A percentile compares a stretch with the other conserved stretches of the same genome.
Conservation (phyloP, 768 basidiomycete species). For the Sporobolomyces roseus region DNA sequence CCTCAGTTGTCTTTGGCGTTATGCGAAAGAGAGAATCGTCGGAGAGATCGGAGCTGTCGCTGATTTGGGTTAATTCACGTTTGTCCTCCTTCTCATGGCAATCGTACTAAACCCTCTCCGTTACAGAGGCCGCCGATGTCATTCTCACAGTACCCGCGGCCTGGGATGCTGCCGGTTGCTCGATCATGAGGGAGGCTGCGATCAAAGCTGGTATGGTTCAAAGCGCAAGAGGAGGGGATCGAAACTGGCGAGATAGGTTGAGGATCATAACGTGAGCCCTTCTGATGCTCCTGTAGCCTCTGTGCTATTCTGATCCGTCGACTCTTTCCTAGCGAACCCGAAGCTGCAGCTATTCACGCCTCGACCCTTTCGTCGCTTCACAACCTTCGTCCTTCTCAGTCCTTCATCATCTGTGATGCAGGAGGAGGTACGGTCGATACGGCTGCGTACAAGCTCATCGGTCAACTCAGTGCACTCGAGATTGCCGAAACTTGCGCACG, state of each 20-base stretch:
- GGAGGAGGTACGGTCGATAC: conserved; percentile 73
- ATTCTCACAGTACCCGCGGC: conserved; percentile 84
- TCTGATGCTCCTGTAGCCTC: neutral
- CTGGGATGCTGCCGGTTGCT: conserved; percentile 84
- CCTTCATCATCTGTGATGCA: conserved; percentile 85
- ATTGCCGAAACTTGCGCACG: conserved; percentile 86
- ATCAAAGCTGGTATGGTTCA: conserved; percentile 75
- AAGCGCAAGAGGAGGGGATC: conserved; percentile 66
- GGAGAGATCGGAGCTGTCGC: conserved; percentile 82
- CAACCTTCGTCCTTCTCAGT: conserved; percentile 71
- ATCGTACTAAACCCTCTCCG: neutral
- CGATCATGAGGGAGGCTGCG: conserved; percentile 79
- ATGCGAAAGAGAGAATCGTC: conserved; percentile 81
- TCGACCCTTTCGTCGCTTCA: conserved; percentile 75
- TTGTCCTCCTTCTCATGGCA: too few species aligned
- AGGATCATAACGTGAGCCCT: conserved; percentile 67
- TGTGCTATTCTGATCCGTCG: too few species aligned
- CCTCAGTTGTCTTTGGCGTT: conserved; percentile 75
- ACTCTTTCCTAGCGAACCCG: conserved; percentile 55
- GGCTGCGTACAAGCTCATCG: conserved; percentile 64
- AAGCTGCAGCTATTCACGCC: conserved; percentile 88
- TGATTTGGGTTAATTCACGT: conserved; percentile 72
- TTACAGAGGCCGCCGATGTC: conserved; percentile 71
- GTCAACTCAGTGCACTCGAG: conserved; percentile 71
- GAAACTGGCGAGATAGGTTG: conserved; percentile 72